Evolutionary conservation across 2,329 filamentous ascomycete species (phyloP).

Genomic region (Tolypocladium nubicola): DNA sequence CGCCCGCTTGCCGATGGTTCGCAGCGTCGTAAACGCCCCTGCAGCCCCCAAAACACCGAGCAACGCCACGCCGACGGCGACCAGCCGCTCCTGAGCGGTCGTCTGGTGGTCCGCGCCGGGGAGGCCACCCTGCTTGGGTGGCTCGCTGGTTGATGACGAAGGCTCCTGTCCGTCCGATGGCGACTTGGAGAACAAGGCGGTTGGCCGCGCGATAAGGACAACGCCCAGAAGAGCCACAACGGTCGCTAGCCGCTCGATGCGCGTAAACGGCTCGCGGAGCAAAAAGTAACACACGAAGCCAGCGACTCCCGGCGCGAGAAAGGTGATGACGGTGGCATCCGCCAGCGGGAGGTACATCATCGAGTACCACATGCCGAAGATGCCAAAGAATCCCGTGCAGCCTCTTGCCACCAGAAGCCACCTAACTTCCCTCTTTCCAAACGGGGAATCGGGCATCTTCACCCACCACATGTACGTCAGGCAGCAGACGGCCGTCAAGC

Average conservation of each 20-base stretch:
- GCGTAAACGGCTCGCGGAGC: constrained; percentile 66
- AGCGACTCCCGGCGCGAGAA: constrained; percentile 68
- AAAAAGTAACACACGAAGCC: constrained; percentile 72
- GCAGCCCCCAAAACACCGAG: constrained; percentile 69
- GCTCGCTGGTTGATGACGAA: constrained; percentile 8
- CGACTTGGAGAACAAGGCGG: constrained; percentile 35
- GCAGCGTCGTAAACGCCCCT: constrained; percentile 62
- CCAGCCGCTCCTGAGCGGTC: constrained; percentile 54
- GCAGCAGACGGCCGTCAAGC: constrained; percentile 57
- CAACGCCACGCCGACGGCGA: constrained; percentile 61
- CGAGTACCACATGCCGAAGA: constrained; percentile 62
- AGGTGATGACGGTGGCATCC: constrained; percentile 84
- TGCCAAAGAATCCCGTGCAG: constrained; percentile 62
- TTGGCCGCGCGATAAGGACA: constrained; percentile 69
- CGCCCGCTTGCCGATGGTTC: constrained; percentile 68
- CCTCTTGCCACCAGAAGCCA: constrained; percentile 59
- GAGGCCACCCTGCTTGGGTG: constrained; percentile 6
- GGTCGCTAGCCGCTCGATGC: constrained; percentile 65
- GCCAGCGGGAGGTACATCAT: constrained; percentile 71
- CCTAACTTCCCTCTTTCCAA: constrained; percentile 58
- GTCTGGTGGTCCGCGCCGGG: constrained; percentile 23
- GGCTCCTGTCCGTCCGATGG: constrained; percentile 3
- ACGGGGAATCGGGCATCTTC: constrained; percentile 56
- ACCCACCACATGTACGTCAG: constrained; percentile 64
- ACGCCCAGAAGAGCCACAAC: constrained; percentile 70